Evolutionary conservation across 2,329 filamentous ascomycete genomes (phyloP).

Genomic region (Alternaria atra): DNA sequence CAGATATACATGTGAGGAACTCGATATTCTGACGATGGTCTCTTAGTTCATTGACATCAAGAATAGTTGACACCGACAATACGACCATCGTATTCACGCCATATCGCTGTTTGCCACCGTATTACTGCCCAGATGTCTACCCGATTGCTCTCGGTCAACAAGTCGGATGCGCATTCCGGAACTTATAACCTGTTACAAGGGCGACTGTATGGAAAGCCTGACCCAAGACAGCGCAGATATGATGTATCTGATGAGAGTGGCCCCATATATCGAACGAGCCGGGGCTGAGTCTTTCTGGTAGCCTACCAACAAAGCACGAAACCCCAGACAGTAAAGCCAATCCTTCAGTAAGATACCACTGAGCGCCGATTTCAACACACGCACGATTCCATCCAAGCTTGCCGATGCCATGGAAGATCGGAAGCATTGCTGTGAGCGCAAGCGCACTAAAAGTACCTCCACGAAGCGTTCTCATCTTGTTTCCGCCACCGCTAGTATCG

Average conservation of each 20-base stretch:
- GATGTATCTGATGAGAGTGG: slow-evolving; percentile 21
- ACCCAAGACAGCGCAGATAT: slow-evolving; percentile 19
- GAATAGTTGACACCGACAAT: background rate
- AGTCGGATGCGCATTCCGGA: background rate
- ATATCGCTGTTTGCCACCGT: background rate
- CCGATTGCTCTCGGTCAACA: background rate
- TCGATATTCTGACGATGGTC: background rate
- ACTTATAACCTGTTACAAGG: slow-evolving; percentile 1
- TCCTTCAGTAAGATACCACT: slow-evolving; percentile 27
- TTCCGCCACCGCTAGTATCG: background rate
- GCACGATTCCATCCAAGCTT: slow-evolving; percentile 33
- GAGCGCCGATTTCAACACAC: slow-evolving; percentile 23
- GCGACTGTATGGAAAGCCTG: slow-evolving; percentile 16
- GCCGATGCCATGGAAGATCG: slow-evolving; percentile 33
- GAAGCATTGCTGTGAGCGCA: slow-evolving; percentile 18
- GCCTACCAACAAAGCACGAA: slow-evolving; percentile 20
- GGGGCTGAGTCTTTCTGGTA: slow-evolving; percentile 24
- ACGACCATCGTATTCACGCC: background rate
- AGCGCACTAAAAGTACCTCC: background rate
- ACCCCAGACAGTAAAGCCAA: slow-evolving; percentile 17
- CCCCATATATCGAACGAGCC: slow-evolving; percentile 25
- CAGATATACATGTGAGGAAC: too few species aligned
- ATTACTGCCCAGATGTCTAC: background rate
- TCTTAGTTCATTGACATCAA: background rate
- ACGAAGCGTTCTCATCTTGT: background rate